These are phyloP conservation scores for Cryptococcus depauperatus DNA, from an alignment of 1,284 basidiomycete species.

Conservation along the genomic window DNA sequence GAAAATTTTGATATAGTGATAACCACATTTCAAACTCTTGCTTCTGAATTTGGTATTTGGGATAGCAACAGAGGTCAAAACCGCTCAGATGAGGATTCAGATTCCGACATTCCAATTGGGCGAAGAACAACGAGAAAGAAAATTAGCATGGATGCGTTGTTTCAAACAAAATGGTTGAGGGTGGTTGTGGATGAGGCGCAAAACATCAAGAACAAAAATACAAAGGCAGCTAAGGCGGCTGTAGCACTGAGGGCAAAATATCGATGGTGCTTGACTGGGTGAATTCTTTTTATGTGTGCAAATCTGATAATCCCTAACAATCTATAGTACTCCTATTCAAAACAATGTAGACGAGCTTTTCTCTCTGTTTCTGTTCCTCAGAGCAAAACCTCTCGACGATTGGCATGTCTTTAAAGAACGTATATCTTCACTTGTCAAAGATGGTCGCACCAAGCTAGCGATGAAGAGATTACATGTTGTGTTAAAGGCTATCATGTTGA, in stretches of 20 bases:
- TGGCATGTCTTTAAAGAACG: conserved; percentile 69
- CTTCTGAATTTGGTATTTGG: conserved; percentile 58
- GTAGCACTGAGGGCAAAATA: conserved; percentile 68
- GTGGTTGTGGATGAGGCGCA: conserved; percentile 95
- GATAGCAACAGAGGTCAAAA: conserved; percentile 10
- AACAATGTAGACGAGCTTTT: conserved; percentile 86
- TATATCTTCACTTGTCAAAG: conserved; percentile 72
- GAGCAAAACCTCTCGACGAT: conserved; percentile 72
- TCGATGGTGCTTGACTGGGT: conserved; percentile 77
- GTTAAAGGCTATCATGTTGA: conserved; percentile 78
- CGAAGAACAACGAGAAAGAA: conserved; percentile 45
- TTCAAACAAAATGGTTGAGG: conserved; percentile 72
- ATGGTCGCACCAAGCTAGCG: conserved; percentile 58
- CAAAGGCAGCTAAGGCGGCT: conserved; percentile 74
- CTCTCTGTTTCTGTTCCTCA: conserved; percentile 80
- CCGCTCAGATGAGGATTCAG: conserved; percentile 19
- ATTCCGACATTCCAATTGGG: conserved; percentile 9
- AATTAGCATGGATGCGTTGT: conserved; percentile 59
- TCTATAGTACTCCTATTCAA: conserved; percentile 71
- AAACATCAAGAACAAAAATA: conserved; percentile 88
- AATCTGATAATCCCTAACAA: background rate
- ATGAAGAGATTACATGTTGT: conserved; percentile 81
- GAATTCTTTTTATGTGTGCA: conserved; percentile 5
- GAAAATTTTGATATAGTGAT: conserved; percentile 63
- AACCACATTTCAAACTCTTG: conserved; percentile 72